Percentiles rank a stretch among this genome's conserved stretches.
phyloP scores from a whole-genome alignment of 352 stramenopile species.

The Pythium phragmiticola region DNA sequence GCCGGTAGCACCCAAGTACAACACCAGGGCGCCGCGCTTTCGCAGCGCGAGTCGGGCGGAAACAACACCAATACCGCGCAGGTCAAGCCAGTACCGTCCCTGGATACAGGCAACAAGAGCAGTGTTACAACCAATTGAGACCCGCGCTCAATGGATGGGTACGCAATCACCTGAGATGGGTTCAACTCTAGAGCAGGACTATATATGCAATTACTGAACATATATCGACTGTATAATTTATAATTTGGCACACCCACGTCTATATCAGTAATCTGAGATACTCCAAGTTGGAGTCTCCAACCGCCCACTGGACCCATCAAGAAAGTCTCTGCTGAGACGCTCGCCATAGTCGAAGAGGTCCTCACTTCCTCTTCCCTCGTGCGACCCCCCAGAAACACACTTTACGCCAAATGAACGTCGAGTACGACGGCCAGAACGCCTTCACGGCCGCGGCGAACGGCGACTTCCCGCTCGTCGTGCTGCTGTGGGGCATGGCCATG shows the following conservation, averaged over 20 bases:
- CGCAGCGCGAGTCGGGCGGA: background rate
- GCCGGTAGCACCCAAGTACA: background rate
- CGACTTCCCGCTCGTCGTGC: constrained; percentile 82
- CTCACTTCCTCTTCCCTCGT: background rate
- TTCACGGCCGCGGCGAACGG: constrained; percentile 76
- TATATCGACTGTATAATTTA: no score
- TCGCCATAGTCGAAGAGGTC: background rate
- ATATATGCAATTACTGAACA: no score
- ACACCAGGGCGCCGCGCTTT: background rate
- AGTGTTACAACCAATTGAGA: background rate
- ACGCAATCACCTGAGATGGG: background rate
- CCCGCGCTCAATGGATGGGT: background rate
- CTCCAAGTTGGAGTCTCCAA: no score
- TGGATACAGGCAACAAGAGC: background rate
- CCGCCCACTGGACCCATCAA: background rate
- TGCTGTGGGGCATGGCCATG: constrained; percentile 85
- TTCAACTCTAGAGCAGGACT: no score
- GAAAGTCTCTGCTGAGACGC: background rate
- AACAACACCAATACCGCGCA: background rate
- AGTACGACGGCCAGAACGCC: constrained; percentile 73
- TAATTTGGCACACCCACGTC: no score
- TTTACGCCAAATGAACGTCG: constrained; percentile 41
- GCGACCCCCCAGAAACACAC: background rate
- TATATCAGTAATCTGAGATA: no score
- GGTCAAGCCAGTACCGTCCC: background rate